Base-by-base conservation (phyloP, 768 basidiomycete species). In the Cystobasidiopsis lactophilus region DNA sequence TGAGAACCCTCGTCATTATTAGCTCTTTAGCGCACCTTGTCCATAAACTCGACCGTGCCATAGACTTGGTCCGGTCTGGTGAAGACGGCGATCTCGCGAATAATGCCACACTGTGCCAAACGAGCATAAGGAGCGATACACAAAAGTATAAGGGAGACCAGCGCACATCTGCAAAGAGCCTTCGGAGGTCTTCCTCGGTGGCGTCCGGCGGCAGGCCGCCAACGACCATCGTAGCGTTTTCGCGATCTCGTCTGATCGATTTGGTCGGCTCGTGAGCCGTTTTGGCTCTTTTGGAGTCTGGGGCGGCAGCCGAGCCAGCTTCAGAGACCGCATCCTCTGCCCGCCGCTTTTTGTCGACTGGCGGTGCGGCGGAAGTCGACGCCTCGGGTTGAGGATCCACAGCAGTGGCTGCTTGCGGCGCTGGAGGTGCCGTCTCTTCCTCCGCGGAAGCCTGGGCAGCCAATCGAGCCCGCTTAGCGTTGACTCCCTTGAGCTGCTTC, bases 171-270 rank as follows among this genome's bases (percentile, higher is more conserved):
- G 79, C 79, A 71, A 98, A 95, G 5, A 91, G 70, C 2, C 67
- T 62, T 26, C 61, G 68, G n/a, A 98, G 65, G 24, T 82, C 80
- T 3, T 74, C 75, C 51, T 85, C 79, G 0, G 29, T 38, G 41
- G 70, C 70, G 10, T 73, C 71, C 11, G 68, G 71, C 18, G 77
- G 75, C 10, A 93, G 67, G 41, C 81, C 77, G 2, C 78, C 74
- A 14, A 93, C 80, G 54, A 96, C 83, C 3, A 96, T 80, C 0
- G 86, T 91, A 27, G 79, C 77, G 60, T 95, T 83, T 69, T 98
- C 93, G 43, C 93, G 85, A 68, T 98, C 93, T 58, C 91, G 31
- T 24, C 33, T 47, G 16, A 14, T 19, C 11, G 2, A 26, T 11
- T 14, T 23, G 14, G 11, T 13, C 10, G 29, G 10, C 10, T 52